Evolutionary conservation across 495 filamentous ascomycete species (phyloP), one percentile per base, ranked within the genome.

Genomic region (Hamigera avellanea): DNA sequence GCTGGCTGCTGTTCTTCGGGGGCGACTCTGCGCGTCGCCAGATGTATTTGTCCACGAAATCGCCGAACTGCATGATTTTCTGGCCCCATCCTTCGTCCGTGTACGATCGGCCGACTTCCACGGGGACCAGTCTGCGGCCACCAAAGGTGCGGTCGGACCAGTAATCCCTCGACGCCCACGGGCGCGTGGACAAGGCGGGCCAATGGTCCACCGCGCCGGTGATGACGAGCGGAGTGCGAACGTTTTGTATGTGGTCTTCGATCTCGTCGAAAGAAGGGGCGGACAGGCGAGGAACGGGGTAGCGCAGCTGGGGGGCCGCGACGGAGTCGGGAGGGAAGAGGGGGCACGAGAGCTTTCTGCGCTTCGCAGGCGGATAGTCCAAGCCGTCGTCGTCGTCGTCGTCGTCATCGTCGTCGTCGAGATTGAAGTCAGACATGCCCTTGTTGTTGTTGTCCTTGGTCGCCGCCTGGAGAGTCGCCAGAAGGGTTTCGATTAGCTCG

Each of bases 41-140:
- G 37, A 88, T 62, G 45, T 78, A 76, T 9, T 53, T 47, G n/a
- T 62, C 47, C 23, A 93, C 50, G 46, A 95, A 94, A 8, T 83
- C 68, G 28, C 61, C 57, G 40, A 96, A 93, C 2, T 75, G 57
- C 9, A 95, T 70, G 23, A 96, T 78, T 39, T 70, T 71, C 52
- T 99, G 91, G 0, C 80, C 78, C 91, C 93, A 99, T 10, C 67
- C 78, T 14, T 72, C 73, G 41, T 91, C 83, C 6, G 86, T 88
- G 46, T 99, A 99, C 43, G 76, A 84, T 32, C 83, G 64, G 6
- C 91, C 91, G n/a, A 93, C 51, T 52, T 99, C 91, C 10, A 96
- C 69, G 0, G 91, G 91, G 1, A 96, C 79, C 1, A 94, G 71
- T 27, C 91, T 69, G 16, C 76, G 67, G 1, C 93, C 91, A 8